phyloP scores from a whole-genome alignment of 805 yeast species.

The Pichia deserticola region DNA sequence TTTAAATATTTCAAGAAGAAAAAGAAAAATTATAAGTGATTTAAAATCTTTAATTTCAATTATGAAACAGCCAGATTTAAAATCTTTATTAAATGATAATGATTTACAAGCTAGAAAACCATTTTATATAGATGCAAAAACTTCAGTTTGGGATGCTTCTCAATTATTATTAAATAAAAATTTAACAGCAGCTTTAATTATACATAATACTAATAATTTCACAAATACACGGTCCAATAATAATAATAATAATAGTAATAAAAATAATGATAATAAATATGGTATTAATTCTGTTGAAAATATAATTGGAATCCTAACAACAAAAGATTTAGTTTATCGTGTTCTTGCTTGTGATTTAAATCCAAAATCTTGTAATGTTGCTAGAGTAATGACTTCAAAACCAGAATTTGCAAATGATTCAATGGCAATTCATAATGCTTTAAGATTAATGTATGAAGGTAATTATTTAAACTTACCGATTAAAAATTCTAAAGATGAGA shows the following conservation, averaged over 20 bases:
- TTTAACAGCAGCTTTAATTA: slow-evolving; percentile 35
- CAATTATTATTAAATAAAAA: slow-evolving; percentile 31
- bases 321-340: slow-evolving; percentile 38
- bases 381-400: slow-evolving; percentile 37
- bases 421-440: slow-evolving; percentile 35
- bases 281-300: slow-evolving; percentile 14
- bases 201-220: slow-evolving; percentile 16
- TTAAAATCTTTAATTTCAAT: slow-evolving; percentile 31
- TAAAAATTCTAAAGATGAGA: slow-evolving; percentile 21
- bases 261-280: too few species aligned
- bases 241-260: neutral
- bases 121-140: slow-evolving; percentile 30
- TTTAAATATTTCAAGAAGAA: slow-evolving; percentile 20
- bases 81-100: slow-evolving; percentile 21
- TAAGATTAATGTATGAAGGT: slow-evolving; percentile 41
- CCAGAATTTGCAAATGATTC: slow-evolving; percentile 38
- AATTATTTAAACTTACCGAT: slow-evolving; percentile 39
- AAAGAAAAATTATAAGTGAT: slow-evolving; percentile 27
- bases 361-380: slow-evolving; percentile 31
- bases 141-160: slow-evolving; percentile 33
- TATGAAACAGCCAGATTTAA: slow-evolving; percentile 36
- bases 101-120: slow-evolving; percentile 26
- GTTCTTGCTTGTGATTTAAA: slow-evolving; percentile 33
- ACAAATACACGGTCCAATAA: neutral
- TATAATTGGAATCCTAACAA: slow-evolving; percentile 39